Evolutionary conservation across 225 moss, liverwort and hornwort species (phyloP).

Genomic region (Physcomitrium patens): DNA sequence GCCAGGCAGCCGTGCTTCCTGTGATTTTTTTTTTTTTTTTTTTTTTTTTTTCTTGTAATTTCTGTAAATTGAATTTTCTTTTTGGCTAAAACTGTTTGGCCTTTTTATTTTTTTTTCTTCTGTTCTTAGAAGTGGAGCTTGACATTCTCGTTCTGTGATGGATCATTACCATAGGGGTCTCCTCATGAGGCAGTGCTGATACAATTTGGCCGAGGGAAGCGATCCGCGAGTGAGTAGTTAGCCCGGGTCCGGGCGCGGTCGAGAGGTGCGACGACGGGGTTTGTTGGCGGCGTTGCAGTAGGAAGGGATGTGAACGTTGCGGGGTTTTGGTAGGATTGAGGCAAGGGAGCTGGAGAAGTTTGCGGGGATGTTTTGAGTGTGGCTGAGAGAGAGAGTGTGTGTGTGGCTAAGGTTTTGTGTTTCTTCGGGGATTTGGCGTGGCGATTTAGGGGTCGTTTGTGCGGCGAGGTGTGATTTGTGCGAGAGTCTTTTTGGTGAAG

Average conservation of each 20-base stretch:
- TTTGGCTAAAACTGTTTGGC: too few relatives aligned
- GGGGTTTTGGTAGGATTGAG: constrained; percentile 18
- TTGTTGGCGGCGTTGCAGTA: not conserved
- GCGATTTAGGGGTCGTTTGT: constrained; percentile 17
- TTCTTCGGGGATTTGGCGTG: constrained; percentile 7
- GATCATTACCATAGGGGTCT: constrained; percentile 4
- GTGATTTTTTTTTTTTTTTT: not conserved
- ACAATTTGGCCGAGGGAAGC: too few relatives aligned
- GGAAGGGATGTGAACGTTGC: constrained; percentile 12
- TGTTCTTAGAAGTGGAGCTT: too few relatives aligned
- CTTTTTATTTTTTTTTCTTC: too few relatives aligned
- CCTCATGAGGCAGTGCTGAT: not conserved
- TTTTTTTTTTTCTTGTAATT: too few relatives aligned
- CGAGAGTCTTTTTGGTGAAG: not conserved
- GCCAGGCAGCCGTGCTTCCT: not conserved
- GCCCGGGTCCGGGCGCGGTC: constrained; percentile 14
- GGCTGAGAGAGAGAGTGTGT: constrained; percentile 1
- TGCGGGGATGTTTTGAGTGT: constrained; percentile 3
- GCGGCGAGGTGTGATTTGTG: not conserved
- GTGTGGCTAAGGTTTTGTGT: constrained; percentile 17
- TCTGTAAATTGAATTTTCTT: too few relatives aligned
- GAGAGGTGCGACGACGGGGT: constrained; percentile 3
- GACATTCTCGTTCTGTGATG: not conserved
- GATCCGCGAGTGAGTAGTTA: not conserved
- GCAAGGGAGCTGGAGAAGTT: not conserved